phyloP scores from a whole-genome alignment of 495 filamentous ascomycete species.

The Aspergillus indologenus region DNA sequence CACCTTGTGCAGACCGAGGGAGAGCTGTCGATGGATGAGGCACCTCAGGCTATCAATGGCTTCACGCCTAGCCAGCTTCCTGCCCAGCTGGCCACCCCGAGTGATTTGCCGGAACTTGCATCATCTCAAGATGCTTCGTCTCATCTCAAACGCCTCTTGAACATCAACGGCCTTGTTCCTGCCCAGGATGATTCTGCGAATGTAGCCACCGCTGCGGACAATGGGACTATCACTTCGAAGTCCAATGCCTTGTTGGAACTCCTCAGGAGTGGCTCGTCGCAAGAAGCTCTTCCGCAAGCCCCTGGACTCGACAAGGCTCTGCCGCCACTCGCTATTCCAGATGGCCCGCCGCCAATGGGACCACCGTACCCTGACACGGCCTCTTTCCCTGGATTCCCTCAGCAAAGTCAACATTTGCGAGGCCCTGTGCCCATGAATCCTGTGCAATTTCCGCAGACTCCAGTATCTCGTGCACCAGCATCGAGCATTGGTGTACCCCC shows the following conservation, averaged over 20 bases:
- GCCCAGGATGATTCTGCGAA: conserved; percentile 11
- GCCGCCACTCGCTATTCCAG: conserved; percentile 33
- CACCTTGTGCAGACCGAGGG: conserved; percentile 27
- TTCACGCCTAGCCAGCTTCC: conserved; percentile 17
- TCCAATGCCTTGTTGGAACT: conserved; percentile 58
- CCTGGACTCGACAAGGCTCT: conserved; percentile 39
- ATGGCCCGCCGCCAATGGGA: conserved; percentile 35
- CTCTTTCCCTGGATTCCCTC: conserved; percentile 39
- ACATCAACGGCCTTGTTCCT: conserved; percentile 47
- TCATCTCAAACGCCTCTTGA: conserved; percentile 62
- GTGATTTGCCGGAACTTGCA: conserved; percentile 42
- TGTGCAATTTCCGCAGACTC: conserved; percentile 25
- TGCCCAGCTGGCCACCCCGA: conserved; percentile 28
- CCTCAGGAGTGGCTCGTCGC: conserved; percentile 49
- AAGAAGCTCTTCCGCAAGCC: conserved; percentile 31
- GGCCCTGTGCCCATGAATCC: conserved; percentile 21
- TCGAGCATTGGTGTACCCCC: conserved; percentile 7
- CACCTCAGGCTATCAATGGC: conserved; percentile 16
- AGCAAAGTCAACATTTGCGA: conserved; percentile 22
- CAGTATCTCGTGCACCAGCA: conserved; percentile 13
- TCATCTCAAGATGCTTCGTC: conserved; percentile 50
- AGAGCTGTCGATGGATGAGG: conserved; percentile 40
- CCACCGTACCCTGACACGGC: conserved; percentile 43
- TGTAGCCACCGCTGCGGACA: conserved; percentile 10
- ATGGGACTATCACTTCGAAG: conserved; percentile 32